Evolutionary conservation across 441 rosid genomes (phyloP).

Genomic region (Adansonia gregorii): DNA sequence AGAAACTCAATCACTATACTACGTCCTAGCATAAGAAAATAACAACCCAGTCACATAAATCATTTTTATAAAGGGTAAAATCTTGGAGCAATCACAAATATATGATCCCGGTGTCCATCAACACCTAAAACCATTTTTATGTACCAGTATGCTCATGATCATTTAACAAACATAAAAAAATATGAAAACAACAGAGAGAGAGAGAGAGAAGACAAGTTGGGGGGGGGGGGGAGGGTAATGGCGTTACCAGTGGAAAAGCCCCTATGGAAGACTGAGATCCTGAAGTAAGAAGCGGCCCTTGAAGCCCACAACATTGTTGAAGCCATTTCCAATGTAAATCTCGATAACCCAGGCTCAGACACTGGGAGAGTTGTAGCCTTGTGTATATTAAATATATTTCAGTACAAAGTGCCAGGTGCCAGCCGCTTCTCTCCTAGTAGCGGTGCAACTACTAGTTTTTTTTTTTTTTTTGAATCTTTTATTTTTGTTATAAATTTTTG

Average conservation of each 20-base stretch:
- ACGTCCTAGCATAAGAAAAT: background rate
- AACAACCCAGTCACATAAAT: slow-evolving; percentile 27
- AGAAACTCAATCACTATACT: slow-evolving; percentile 8
- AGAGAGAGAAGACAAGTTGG: background rate
- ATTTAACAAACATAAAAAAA: slow-evolving; percentile 12
- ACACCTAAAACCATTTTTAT: background rate
- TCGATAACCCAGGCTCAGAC: background rate
- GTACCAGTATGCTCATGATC: slow-evolving; percentile 19
- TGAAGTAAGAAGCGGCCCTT: slow-evolving; percentile 79
- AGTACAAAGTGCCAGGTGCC: background rate
- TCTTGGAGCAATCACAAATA: slow-evolving; percentile 1
- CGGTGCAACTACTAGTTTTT: background rate
- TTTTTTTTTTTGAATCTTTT: background rate
- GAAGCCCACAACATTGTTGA: slow-evolving; percentile 79
- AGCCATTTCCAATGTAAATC: slow-evolving; percentile 52
- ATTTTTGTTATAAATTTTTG: background rate
- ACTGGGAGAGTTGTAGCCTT: background rate
- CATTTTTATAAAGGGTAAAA: background rate
- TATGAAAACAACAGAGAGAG: background rate
- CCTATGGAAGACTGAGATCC: slow-evolving; percentile 75
- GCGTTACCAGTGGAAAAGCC: slow-evolving; percentile 70
- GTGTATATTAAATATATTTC: background rate
- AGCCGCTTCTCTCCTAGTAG: background rate
- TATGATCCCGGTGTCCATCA: background rate
- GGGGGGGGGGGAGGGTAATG: too few relatives aligned